Conservation (phyloP, 139 green algal genomes). For the Coelastrella sp. region DNA sequence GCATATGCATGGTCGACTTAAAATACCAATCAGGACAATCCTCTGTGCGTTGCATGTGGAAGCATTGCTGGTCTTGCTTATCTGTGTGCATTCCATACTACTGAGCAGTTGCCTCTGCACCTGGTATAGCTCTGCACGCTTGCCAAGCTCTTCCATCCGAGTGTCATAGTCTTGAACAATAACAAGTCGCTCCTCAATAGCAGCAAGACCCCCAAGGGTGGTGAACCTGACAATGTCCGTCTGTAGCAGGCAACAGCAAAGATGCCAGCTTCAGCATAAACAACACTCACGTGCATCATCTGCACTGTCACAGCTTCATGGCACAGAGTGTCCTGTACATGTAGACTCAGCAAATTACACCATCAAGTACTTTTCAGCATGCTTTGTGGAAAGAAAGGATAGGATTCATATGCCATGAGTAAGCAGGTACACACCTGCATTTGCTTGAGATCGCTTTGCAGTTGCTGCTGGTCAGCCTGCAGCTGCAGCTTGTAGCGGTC, state of each 20-base stretch:
- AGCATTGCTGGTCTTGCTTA: neutral
- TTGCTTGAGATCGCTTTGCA: conserved; percentile 56
- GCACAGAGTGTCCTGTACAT: no score
- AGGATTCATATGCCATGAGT: no score
- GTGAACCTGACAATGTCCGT: conserved; percentile 72
- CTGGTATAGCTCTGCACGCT: conserved; percentile 75
- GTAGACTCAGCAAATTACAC: no score
- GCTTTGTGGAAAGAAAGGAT: no score
- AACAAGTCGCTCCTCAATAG: conserved; percentile 72
- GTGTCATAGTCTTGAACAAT: conserved; percentile 76
- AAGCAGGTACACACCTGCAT: neutral
- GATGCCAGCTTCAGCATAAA: no score
- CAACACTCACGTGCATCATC: no score
- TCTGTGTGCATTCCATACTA: no score
- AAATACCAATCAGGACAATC: no score
- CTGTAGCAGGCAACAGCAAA: conserved; percentile 21
- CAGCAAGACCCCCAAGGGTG: conserved; percentile 54
- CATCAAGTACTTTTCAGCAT: no score
- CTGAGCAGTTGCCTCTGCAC: neutral
- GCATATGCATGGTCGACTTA: neutral
- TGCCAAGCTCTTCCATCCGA: conserved; percentile 52
- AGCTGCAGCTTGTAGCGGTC: conserved; percentile 61
- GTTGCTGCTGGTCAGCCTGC: conserved; percentile 56
- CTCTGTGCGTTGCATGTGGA: neutral
- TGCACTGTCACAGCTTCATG: no score